Percentiles rank a stretch among this genome's conserved stretches.
Conservation (phyloP, 768 basidiomycete genomes). For the Panaeolus cyanescens region DNA sequence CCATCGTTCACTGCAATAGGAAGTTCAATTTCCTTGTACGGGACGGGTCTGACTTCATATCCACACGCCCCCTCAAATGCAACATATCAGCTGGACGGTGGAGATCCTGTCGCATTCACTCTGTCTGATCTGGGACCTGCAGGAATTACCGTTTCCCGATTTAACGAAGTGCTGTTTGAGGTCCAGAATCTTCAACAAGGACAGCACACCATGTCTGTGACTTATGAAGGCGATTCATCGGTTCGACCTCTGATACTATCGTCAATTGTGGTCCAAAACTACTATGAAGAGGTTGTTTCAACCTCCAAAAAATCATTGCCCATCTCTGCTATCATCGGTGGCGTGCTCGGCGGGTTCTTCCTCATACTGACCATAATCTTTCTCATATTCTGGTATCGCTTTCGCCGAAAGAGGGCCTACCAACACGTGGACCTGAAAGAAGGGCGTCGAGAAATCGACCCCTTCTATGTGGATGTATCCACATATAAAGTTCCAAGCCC, state of each 20-base stretch:
- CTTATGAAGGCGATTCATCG: background rate
- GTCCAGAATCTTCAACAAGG: background rate
- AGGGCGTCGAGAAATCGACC: background rate
- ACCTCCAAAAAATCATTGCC: background rate
- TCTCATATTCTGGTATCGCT: background rate
- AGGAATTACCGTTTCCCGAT: background rate
- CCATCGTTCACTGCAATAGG: background rate
- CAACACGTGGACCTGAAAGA: background rate
- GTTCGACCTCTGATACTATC: background rate
- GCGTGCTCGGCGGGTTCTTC: background rate
- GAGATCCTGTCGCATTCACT: background rate
- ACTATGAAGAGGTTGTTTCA: background rate
- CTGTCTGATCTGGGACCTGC: background rate
- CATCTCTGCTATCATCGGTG: background rate
- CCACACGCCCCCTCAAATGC: background rate
- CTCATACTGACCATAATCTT: background rate
- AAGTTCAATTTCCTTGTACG: background rate
- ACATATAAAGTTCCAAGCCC: background rate
- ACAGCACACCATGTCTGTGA: background rate
- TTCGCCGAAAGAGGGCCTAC: background rate
- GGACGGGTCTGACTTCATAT: background rate
- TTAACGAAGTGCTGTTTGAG: background rate
- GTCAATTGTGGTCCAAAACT: background rate
- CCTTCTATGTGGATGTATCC: background rate
- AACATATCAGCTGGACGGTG: background rate